Percentiles rank a stretch among this genome's conserved stretches.
phyloP scores from a whole-genome alignment of 768 basidiomycete genomes.

The Leccinum barrowsii region DNA sequence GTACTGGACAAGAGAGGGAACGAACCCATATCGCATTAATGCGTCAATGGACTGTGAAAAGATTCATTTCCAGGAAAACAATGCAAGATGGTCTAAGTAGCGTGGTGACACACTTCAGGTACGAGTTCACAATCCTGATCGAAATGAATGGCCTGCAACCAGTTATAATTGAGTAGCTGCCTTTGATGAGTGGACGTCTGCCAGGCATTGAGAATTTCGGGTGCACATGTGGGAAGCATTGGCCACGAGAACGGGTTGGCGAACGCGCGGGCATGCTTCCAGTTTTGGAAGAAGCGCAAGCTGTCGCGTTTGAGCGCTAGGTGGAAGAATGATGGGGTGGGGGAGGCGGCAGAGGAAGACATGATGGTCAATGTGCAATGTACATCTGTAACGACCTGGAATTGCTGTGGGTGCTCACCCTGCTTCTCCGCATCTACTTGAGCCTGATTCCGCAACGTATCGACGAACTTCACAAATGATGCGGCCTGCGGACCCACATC shows the following conservation, averaged over 20 bases:
- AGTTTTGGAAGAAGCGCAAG: constrained; percentile 30
- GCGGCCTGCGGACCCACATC: constrained; percentile 10
- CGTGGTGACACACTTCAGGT: constrained; percentile 13
- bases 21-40: constrained; percentile 26
- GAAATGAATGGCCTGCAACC: constrained; percentile 28
- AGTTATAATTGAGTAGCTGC: constrained; percentile 30
- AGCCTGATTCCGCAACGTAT: constrained; percentile 22
- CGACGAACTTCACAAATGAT: constrained; percentile 25
- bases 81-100: neutral
- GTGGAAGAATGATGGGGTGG: neutral
- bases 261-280: constrained; percentile 32
- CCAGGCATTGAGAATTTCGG: constrained; percentile 29
- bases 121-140: constrained; percentile 26
- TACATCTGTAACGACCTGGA: neutral
- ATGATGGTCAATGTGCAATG: neutral
- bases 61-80: neutral
- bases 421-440: constrained; percentile 25
- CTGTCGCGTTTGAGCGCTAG: constrained; percentile 19
- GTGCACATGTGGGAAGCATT: constrained; percentile 25
- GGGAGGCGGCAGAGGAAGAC: neutral
- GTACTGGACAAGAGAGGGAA: constrained; percentile 22
- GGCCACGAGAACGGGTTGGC: constrained; percentile 34
- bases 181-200: constrained; percentile 20
- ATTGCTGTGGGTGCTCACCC: constrained; percentile 16
- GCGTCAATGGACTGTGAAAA: constrained; percentile 24